phyloP scores from a whole-genome alignment of 1,139 yeast species.

The Scheffersomyces illinoinensis region DNA sequence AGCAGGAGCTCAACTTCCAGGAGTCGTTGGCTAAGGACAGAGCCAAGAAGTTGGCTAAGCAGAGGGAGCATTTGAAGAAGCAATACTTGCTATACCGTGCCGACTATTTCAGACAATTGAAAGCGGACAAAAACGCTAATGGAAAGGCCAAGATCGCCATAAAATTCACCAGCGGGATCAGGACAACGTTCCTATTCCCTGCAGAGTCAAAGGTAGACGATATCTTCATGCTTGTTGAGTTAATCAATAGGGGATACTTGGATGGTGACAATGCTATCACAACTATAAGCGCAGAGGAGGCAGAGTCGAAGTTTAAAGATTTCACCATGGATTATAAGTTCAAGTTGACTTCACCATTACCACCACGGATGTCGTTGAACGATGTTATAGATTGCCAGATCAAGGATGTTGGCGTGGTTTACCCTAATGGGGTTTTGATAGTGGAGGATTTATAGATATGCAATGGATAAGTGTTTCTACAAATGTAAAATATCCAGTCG shows the following conservation, averaged over 20 bases:
- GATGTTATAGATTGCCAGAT: conserved; percentile 23
- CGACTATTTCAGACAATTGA: conserved; percentile 43
- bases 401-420: conserved; percentile 32
- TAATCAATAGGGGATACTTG: conserved; percentile 32
- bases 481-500: not conserved
- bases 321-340: conserved; percentile 32
- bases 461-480: not conserved
- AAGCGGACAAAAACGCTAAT: conserved; percentile 28
- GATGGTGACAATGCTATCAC: conserved; percentile 17
- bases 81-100: conserved; percentile 46
- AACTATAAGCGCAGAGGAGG: conserved; percentile 19
- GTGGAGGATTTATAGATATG: conserved; percentile 28
- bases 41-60: conserved; percentile 29
- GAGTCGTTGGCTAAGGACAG: conserved; percentile 63
- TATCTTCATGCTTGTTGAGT: conserved; percentile 60
- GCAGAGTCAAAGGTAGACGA: conserved; percentile 51
- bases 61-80: conserved; percentile 22
- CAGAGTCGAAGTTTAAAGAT: conserved; percentile 19
- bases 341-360: conserved; percentile 38
- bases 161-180: conserved; percentile 51
- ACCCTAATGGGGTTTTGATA: conserved; percentile 46
- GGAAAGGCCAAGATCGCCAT: conserved; percentile 56
- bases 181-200: conserved; percentile 51
- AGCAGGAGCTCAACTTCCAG: conserved; percentile 80
- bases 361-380: conserved; percentile 36